These are phyloP conservation scores for Apiotrichum domesticum DNA, from an alignment of 1,284 basidiomycete species.

Conservation along the genomic window DNA sequence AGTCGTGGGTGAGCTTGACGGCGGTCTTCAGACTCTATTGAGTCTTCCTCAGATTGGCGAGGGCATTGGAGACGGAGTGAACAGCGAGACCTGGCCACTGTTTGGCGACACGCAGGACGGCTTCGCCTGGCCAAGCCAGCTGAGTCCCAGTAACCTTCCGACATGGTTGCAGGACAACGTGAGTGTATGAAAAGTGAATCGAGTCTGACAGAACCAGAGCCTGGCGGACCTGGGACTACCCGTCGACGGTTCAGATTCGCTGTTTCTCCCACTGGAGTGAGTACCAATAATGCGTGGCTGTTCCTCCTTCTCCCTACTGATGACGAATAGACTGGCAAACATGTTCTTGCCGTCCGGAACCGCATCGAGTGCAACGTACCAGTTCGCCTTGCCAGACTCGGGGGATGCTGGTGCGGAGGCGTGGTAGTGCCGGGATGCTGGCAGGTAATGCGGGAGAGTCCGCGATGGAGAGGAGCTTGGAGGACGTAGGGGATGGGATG, in stretches of 20 bases:
- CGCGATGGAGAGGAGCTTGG: slow-evolving; percentile 54
- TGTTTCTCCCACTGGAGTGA: slow-evolving; percentile 61
- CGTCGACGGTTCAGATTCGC: slow-evolving; percentile 79
- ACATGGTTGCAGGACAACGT: slow-evolving; percentile 58
- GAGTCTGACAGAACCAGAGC: slow-evolving; percentile 52
- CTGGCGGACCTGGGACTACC: slow-evolving; percentile 79
- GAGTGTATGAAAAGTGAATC: slow-evolving; percentile 40
- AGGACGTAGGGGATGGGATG: slow-evolving; percentile 19
- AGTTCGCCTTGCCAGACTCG: slow-evolving; percentile 39
- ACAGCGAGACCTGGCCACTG: slow-evolving; percentile 9
- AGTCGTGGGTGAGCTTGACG: slow-evolving; percentile 25
- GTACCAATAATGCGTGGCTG: slow-evolving; percentile 2
- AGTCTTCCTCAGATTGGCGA: slow-evolving; percentile 23
- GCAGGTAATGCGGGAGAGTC: slow-evolving; percentile 44
- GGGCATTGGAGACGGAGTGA: slow-evolving; percentile 4
- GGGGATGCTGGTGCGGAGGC: slow-evolving; percentile 44
- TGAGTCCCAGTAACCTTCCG: slow-evolving; percentile 40
- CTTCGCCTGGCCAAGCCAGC: slow-evolving; percentile 65
- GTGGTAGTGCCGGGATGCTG: slow-evolving; percentile 26
- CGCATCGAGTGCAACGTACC: slow-evolving; percentile 27
- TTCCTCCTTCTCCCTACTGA: not conserved
- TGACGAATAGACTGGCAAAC: slow-evolving; percentile 36
- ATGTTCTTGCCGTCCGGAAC: slow-evolving; percentile 42
- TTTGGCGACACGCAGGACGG: slow-evolving; percentile 45
- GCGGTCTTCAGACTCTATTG: slow-evolving; percentile 38